Conservation (phyloP, 257 asterid species). For the Lantana camara region DNA sequence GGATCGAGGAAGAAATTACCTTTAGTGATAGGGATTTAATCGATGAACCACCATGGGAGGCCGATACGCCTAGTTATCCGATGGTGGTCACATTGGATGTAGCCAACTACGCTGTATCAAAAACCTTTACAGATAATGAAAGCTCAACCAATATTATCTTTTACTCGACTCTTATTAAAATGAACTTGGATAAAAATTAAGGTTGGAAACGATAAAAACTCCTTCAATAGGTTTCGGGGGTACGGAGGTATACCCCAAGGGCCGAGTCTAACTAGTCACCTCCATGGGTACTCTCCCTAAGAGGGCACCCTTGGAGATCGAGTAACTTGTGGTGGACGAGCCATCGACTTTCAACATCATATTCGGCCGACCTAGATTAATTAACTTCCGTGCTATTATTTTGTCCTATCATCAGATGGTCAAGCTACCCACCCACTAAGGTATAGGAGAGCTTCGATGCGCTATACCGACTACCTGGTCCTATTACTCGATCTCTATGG, state of each 20-base stretch:
- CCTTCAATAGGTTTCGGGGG: not conserved
- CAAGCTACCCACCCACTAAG: too few species aligned
- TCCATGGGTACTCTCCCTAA: not conserved
- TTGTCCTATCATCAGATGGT: not conserved
- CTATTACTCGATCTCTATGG: too few species aligned
- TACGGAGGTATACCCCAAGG: not conserved
- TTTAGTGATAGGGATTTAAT: too few species aligned
- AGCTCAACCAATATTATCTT: not conserved
- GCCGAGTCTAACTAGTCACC: too few species aligned
- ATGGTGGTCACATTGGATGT: too few species aligned
- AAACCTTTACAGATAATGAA: not conserved
- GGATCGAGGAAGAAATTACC: too few species aligned
- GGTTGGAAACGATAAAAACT: not conserved
- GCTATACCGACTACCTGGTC: not conserved
- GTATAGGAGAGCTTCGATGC: not conserved
- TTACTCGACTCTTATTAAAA: too few species aligned
- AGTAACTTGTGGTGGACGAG: not conserved
- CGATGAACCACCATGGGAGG: too few species aligned
- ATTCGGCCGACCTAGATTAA: not conserved
- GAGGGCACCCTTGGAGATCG: not conserved
- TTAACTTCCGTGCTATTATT: not conserved
- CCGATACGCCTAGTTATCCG: too few species aligned
- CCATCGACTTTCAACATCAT: not conserved
- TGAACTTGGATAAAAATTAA: not conserved
- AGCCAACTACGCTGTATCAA: not conserved